Conservation (phyloP, 805 yeast genomes). For the Saitoella complicata region DNA sequence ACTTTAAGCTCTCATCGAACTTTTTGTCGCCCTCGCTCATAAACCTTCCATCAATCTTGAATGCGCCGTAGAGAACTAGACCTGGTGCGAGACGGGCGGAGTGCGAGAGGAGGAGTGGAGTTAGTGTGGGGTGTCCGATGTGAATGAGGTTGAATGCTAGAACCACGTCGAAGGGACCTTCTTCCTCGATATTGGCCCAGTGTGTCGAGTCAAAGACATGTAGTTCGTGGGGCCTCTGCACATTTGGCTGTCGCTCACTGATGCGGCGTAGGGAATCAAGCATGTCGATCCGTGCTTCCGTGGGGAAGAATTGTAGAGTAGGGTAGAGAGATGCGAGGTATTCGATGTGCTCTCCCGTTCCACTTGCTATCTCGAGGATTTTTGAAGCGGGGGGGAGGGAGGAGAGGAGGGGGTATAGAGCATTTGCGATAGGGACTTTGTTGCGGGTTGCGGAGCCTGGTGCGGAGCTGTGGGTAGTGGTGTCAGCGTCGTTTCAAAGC, state of each 20-base stretch:
- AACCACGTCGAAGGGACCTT: constrained; percentile 6
- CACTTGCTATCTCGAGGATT: constrained; percentile 9
- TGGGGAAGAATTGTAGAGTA: constrained; percentile 6
- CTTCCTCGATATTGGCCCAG: constrained; percentile 5
- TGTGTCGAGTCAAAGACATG: constrained; percentile 5
- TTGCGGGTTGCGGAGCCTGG: constrained; percentile 12
- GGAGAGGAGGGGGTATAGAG: constrained; percentile 2
- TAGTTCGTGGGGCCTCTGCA: constrained; percentile 4
- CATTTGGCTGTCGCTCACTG: background rate
- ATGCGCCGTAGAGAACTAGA: constrained; percentile 11
- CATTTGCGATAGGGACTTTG: constrained; percentile 5
- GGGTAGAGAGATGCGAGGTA: constrained; percentile 9
- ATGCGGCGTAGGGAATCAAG: background rate
- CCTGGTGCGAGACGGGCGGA: background rate
- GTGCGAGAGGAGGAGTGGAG: constrained; percentile 4
- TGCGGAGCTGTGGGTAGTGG: no score
- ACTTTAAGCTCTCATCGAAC: constrained; percentile 8
- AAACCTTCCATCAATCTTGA: constrained; percentile 10
- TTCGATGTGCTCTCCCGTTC: constrained; percentile 11
- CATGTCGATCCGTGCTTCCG: constrained; percentile 7
- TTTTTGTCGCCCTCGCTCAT: constrained; percentile 7
- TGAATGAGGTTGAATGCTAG: constrained; percentile 11
- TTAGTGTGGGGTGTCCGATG: constrained; percentile 9
- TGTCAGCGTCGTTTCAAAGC: no score
- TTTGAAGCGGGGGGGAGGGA: constrained; percentile 4